phyloP scores from a whole-genome alignment of 768 basidiomycete species.

The Plicaturopsis crispa region DNA sequence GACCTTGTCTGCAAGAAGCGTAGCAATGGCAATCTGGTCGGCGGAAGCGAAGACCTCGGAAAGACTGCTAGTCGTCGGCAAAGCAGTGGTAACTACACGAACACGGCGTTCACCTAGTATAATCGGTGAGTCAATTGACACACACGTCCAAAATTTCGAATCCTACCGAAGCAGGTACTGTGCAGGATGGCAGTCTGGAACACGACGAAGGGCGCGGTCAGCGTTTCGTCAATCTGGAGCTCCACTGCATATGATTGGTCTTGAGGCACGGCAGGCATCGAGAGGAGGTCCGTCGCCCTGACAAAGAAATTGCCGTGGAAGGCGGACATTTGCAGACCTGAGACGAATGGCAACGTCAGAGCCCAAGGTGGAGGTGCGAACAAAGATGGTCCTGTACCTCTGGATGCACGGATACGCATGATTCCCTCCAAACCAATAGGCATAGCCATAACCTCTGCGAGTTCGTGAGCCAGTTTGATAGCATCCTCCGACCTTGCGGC shows the following conservation, averaged over 20 bases:
- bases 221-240: conserved; percentile 89
- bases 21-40: conserved; percentile 82
- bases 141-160: background rate
- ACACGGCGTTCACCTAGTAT: conserved; percentile 72
- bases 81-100: conserved; percentile 80
- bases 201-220: conserved; percentile 87
- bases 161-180: conserved; percentile 81
- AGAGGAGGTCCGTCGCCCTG: conserved; percentile 91
- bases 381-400: conserved; percentile 56
- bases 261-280: conserved; percentile 94
- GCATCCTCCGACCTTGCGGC: conserved; percentile 92
- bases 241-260: conserved; percentile 97
- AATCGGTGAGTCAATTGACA: background rate
- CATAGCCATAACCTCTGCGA: conserved; percentile 87
- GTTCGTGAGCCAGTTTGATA: conserved; percentile 96
- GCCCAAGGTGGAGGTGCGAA: background rate
- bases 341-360: conserved; percentile 2
- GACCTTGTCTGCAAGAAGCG: conserved; percentile 85
- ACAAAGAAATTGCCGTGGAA: conserved; percentile 99
- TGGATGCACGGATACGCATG: conserved; percentile 95
- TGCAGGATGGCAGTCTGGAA: conserved; percentile 93
- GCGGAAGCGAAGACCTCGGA: conserved; percentile 88
- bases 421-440: conserved; percentile 96
- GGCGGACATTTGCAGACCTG: conserved; percentile 88
- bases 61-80: conserved; percentile 82